A percentile compares a stretch with the other conserved stretches of the same genome.
These are phyloP conservation scores for Camellia granthamiana DNA, from an alignment of 148 eudicot genomes.

Conservation along the genomic window DNA sequence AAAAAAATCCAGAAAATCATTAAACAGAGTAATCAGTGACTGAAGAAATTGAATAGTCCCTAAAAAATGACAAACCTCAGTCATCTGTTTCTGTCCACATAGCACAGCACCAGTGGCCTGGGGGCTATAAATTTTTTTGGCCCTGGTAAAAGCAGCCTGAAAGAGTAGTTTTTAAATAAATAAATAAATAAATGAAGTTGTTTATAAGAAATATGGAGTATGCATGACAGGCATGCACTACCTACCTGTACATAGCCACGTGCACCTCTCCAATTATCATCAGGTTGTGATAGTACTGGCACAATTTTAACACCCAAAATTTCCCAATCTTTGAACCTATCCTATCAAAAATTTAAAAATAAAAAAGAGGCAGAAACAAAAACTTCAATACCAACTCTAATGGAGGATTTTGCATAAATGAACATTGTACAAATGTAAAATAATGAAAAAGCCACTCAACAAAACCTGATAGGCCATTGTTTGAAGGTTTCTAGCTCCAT, in stretches of 20 bases:
- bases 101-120: slow-evolving; percentile 74
- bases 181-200: not conserved
- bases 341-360: slow-evolving; percentile 36
- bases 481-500: slow-evolving; percentile 85
- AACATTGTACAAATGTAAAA: not conserved
- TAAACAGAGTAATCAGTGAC: not conserved
- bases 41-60: too few species aligned
- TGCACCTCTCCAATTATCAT: slow-evolving; percentile 74
- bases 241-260: slow-evolving; percentile 88
- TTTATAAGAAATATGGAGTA: not conserved
- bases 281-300: slow-evolving; percentile 87
- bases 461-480: slow-evolving; percentile 96
- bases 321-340: slow-evolving; percentile 86
- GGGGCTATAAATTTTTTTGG: slow-evolving; percentile 56
- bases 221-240: not conserved
- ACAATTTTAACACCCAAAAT: slow-evolving; percentile 73
- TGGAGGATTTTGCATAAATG: not conserved
- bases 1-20: not conserved
- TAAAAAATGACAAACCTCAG: slow-evolving; percentile 52
- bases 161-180: slow-evolving; percentile 5
- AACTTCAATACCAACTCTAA: slow-evolving; percentile 13
- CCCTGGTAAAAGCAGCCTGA: slow-evolving; percentile 86
- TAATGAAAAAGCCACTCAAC: slow-evolving; percentile 3
- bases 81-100: slow-evolving; percentile 90
- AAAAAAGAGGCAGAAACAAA: not conserved